Conservation (phyloP, 2,329 filamentous ascomycete genomes). For the Colletotrichum brevisporum region DNA sequence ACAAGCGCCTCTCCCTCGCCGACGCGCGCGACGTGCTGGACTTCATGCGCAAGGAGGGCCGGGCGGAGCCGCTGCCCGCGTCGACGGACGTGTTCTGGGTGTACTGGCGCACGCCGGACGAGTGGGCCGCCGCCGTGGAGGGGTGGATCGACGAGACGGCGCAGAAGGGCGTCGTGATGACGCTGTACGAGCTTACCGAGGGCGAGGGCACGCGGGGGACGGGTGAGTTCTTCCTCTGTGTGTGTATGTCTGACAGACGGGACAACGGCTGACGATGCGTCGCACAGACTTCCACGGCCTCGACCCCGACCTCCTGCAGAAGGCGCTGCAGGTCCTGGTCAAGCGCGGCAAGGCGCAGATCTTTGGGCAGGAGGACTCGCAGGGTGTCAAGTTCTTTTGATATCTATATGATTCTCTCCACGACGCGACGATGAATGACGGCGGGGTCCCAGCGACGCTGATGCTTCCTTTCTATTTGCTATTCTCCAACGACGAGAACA, state of each 20-base stretch:
- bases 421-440: too few species aligned
- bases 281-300: constrained; percentile 87
- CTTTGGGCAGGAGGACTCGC: constrained; percentile 89
- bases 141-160: constrained; percentile 89
- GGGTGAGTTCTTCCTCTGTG: constrained; percentile 59
- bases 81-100: constrained; percentile 75
- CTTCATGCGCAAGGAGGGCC: constrained; percentile 70
- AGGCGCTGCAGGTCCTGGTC: constrained; percentile 84
- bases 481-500: not conserved
- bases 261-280: constrained; percentile 28
- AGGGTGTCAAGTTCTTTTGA: constrained; percentile 98
- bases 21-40: constrained; percentile 72
- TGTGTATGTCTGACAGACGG: constrained; percentile 37
- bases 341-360: constrained; percentile 94
- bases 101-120: constrained; percentile 88
- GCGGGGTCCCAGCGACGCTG: too few species aligned
- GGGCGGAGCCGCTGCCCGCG: constrained; percentile 75
- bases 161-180: constrained; percentile 90
- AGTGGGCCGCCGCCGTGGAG: constrained; percentile 87
- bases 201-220: constrained; percentile 83
- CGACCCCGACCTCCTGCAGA: constrained; percentile 84
- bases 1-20: constrained; percentile 62
- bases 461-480: not conserved
- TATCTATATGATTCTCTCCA: not conserved
- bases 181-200: constrained; percentile 90